Base-by-base conservation (phyloP, 1,284 basidiomycete genomes). In the Leccinum colubrinum region DNA sequence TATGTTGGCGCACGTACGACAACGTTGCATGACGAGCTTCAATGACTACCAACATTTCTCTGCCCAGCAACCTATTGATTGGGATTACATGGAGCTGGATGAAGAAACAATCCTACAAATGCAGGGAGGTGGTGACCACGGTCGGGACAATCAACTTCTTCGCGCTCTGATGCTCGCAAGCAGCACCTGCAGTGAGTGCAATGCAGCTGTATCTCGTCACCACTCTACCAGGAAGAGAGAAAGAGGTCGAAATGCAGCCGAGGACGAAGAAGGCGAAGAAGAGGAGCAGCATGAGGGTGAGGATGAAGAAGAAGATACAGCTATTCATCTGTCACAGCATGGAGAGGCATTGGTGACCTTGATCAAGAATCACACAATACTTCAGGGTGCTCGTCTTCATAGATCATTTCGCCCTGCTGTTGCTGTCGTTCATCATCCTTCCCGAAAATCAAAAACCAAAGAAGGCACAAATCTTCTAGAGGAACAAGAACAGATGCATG, bases 11-110 rank as follows among this genome's bases (percentile, higher is more conserved):
- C 33, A 33, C 0, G 4, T 66, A 3, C 4, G 4, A 4, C 48
- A 65, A 15, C 17, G 1, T 0, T 66, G 56, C 25, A 55, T 57
- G 15, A 50, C 14, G 3, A 59, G 59, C 25, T 58, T 56, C 6
- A 1, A 3, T 0, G 22, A 65, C 22, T 66, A 67, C 6, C 22
- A 51, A 39, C 59, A 66, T 6, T 65, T 67, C 3, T 20, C 14
- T 1, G 5, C 20, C 0, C 4, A 52, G 0, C 6, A 0, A 4
- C 57, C 59, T 0, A 0, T 9, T 8, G 0, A 37, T 0, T 66
- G 62, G 65, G 30, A 59, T 4, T 41, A 58, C 4, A 15, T 55
- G 3, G 52, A 56, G 1, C 11, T 66, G 2, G 54, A 56, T 4
- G 37, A 67, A 43, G 8, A 51, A 1, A 35, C 14, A 0, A 37